phyloP scores from a whole-genome alignment of 495 filamentous ascomycete genomes.

The Pyrenopolyporus hunteri region DNA sequence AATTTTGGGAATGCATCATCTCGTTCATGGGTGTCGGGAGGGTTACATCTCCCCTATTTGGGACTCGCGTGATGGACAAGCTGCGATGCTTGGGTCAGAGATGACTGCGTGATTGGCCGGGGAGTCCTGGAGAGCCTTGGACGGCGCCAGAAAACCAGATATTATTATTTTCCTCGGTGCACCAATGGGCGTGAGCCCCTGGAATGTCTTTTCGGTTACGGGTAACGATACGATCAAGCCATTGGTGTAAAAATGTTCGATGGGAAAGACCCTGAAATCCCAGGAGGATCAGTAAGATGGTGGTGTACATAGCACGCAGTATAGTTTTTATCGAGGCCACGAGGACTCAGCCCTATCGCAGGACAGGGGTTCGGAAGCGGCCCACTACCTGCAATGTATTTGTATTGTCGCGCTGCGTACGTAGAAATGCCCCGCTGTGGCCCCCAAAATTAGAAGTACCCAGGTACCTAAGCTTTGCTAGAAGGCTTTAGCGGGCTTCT shows the following conservation, averaged over 20 bases:
- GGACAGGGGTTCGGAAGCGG: slow-evolving; percentile 1
- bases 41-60: too few relatives aligned
- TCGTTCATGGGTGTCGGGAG: not conserved
- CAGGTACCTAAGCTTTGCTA: too few relatives aligned
- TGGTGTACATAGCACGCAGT: too few relatives aligned
- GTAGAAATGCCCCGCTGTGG: slow-evolving; percentile 9
- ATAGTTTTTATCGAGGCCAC: too few relatives aligned
- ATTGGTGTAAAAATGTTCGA: not conserved
- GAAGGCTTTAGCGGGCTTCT: slow-evolving; percentile 7
- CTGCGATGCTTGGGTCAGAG: too few relatives aligned
- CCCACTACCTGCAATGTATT: too few relatives aligned
- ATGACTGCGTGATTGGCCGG: not conserved
- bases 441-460: slow-evolving; percentile 25
- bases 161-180: not conserved
- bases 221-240: not conserved
- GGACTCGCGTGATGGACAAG: too few relatives aligned
- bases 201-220: not conserved
- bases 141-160: not conserved
- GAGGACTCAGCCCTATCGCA: slow-evolving; percentile 22
- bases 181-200: slow-evolving; percentile 2
- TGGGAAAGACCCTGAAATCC: not conserved
- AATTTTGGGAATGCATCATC: slow-evolving; percentile 3
- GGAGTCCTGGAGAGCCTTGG: not conserved
- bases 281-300: not conserved
- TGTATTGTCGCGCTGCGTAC: too few relatives aligned